Conservation (phyloP, 176 grass and related monocot species). For the Phoenix roebelenii region DNA sequence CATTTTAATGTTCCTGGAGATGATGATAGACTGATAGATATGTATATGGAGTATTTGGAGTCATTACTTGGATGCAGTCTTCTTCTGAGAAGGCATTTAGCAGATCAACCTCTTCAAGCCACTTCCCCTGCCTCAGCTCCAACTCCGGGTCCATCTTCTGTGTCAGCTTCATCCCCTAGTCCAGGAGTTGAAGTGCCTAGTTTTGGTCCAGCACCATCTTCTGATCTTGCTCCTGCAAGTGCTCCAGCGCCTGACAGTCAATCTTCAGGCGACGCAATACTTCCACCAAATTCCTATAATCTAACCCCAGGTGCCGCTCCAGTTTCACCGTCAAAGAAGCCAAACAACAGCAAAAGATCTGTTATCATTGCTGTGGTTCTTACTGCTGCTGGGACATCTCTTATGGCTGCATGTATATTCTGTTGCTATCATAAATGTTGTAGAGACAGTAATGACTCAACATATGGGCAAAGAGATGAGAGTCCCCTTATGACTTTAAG, state of each 20-base stretch:
- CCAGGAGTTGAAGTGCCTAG: constrained; percentile 13
- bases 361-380: constrained; percentile 18
- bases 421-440: constrained; percentile 31
- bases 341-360: constrained; percentile 10
- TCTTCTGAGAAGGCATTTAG: constrained; percentile 28
- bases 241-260: not conserved
- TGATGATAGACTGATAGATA: constrained; percentile 13
- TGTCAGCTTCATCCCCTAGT: constrained; percentile 18
- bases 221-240: not conserved
- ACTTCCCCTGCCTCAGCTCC: not conserved
- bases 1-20: constrained; percentile 12
- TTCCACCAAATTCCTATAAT: not conserved
- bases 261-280: not conserved
- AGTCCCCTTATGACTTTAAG: constrained; percentile 36
- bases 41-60: constrained; percentile 34
- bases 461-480: constrained; percentile 32
- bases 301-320: not conserved
- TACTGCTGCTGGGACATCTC: constrained; percentile 24
- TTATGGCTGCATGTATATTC: constrained; percentile 34
- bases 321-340: constrained; percentile 10
- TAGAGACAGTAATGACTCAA: constrained; percentile 20
- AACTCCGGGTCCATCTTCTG: no score
- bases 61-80: constrained; percentile 11
- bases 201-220: constrained; percentile 17
- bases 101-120: constrained; percentile 14